Base-by-base conservation (phyloP, 768 basidiomycete species). In the Omphalotus guepiniiformis region DNA sequence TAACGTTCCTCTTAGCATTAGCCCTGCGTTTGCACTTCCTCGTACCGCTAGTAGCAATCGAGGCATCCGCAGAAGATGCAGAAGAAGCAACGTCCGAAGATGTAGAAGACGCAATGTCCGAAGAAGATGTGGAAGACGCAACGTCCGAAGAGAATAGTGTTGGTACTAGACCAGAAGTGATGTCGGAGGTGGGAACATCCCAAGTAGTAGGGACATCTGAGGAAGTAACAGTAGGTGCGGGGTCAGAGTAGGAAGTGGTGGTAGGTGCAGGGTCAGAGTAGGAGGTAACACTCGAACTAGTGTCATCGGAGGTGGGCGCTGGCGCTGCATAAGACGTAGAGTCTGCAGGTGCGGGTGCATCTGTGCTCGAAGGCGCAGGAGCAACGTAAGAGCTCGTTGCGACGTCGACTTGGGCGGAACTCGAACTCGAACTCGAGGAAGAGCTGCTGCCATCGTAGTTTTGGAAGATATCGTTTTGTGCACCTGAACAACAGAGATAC, bases 401-500 rank as follows among this genome's bases (percentile, higher is more conserved):
- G n/a, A n/a, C n/a, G n/a, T n/a, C n/a, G n/a, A n/a, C n/a, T n/a
- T n/a, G n/a, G 30, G 30, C 9, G 30, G 30, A 32, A 32, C 9
- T 9, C 9, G 30, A 32, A 32, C 30, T 32, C 30, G 30, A 32
- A 32, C 9, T 9, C n/a, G 30, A 32, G 9, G 30, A 32, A 32
- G 30, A 32, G 9, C 30, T n/a, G n/a, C 9, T 9, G 9, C 9
- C n/a, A 32, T 32, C 30, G 9, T 9, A 32, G n/a, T 42, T 11
- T 6, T 52, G 49, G 53, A 74, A 75, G 49, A 75, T 74, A 52
- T 75, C 70, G 39, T 70, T 67, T 51, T 74, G 73, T 0, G 72
- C 64, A 51, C 72, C 72, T 72, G 29, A 21, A 7, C 22, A 12
- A 53, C 6, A 25, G 43, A 9, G n/a, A n/a, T n/a, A n/a, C n/a